Evolutionary conservation across 495 filamentous ascomycete species (phyloP).

Genomic region (Cairneyella variabilis): DNA sequence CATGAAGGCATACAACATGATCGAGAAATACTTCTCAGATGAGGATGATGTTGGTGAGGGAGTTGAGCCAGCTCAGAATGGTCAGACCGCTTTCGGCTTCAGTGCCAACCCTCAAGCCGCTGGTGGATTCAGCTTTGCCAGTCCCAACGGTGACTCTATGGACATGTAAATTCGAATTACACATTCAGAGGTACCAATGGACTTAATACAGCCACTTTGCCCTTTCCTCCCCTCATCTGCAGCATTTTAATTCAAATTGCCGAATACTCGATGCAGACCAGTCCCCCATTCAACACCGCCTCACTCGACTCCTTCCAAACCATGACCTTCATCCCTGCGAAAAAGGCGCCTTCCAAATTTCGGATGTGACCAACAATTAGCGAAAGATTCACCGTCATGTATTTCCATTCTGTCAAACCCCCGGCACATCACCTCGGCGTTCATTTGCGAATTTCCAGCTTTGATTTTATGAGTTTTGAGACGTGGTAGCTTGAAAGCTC

Average conservation of each 20-base stretch:
- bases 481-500: conserved; percentile 32
- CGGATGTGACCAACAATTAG: conserved; percentile 25
- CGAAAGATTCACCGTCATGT: conserved; percentile 29
- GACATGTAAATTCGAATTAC: conserved; percentile 76
- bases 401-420: conserved; percentile 20
- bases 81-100: conserved; percentile 79
- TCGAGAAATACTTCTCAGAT: conserved; percentile 99
- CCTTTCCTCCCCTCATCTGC: conserved; percentile 3
- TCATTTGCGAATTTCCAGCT: conserved; percentile 10
- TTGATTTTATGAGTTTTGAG: conserved; percentile 6
- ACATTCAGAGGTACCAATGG: not conserved
- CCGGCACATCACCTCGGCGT: conserved; percentile 26
- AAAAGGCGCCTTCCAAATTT: conserved; percentile 9
- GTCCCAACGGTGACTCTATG: conserved; percentile 93
- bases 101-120: conserved; percentile 72
- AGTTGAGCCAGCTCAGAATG: conserved; percentile 49
- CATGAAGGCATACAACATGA: conserved; percentile 99
- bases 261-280: conserved; percentile 3
- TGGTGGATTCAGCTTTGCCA: conserved; percentile 87
- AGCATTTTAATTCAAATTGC: conserved; percentile 19
- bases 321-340: conserved; percentile 4
- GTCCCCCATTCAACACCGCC: not conserved
- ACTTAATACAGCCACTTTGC: conserved; percentile 4
- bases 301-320: not conserved
- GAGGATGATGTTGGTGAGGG: conserved; percentile 84